These are phyloP conservation scores for Penicillium arizonense DNA, from an alignment of 495 filamentous ascomycete genomes.

Conservation along the genomic window DNA sequence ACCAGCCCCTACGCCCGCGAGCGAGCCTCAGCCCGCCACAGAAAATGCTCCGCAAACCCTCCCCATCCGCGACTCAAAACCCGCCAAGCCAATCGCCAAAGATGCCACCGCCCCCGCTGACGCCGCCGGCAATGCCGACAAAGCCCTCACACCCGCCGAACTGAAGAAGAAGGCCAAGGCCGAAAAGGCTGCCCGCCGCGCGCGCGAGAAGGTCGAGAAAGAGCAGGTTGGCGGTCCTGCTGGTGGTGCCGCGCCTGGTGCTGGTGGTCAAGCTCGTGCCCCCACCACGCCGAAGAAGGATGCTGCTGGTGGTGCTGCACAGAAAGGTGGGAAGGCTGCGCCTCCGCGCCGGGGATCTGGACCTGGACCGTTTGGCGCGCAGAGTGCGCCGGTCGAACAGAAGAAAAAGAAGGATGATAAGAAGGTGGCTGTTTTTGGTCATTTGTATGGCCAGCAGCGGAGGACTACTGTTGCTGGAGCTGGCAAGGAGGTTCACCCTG, in stretches of 20 bases:
- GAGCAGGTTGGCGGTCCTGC: conserved; percentile 29
- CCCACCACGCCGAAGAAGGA: conserved; percentile 48
- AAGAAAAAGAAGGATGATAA: conserved; percentile 63
- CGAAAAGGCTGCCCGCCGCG: conserved; percentile 74
- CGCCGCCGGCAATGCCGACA: conserved; percentile 18
- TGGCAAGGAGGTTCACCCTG: conserved; percentile 86
- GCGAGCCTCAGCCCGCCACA: conserved; percentile 11
- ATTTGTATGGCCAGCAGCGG: conserved; percentile 73
- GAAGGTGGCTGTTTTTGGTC: conserved; percentile 76
- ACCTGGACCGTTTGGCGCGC: conserved; percentile 29
- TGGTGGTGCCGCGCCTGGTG: conserved; percentile 19
- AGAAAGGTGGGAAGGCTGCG: conserved; percentile 42
- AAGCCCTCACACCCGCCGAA: conserved; percentile 62
- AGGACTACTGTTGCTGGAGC: conserved; percentile 71
- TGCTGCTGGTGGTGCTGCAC: conserved; percentile 20
- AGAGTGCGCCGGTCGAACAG: conserved; percentile 28
- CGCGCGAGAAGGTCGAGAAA: conserved; percentile 53
- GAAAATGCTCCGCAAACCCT: conserved; percentile 23
- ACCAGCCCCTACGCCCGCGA: conserved; percentile 12
- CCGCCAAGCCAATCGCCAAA: conserved; percentile 28
- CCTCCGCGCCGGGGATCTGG: conserved; percentile 35
- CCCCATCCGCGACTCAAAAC: conserved; percentile 28
- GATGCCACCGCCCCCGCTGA: conserved; percentile 17
- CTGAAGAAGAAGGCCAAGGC: conserved; percentile 76
- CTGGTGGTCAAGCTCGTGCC: conserved; percentile 18